These are phyloP conservation scores for Fusarium brachygibbosum DNA, from an alignment of 2,329 filamentous ascomycete genomes.

Conservation along the genomic window DNA sequence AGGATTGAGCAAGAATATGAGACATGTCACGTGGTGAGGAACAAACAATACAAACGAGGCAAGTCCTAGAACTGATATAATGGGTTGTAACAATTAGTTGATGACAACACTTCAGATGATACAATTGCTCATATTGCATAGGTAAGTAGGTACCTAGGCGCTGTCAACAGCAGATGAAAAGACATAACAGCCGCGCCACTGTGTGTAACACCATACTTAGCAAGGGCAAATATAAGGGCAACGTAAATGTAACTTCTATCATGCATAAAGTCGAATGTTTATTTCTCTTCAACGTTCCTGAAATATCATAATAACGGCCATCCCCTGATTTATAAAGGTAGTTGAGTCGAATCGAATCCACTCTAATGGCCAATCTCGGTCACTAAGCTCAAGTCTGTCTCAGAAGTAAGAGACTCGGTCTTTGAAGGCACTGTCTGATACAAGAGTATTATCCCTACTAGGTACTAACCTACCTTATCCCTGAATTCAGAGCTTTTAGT, in stretches of 20 bases:
- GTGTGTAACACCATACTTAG: background rate
- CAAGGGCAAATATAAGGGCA: background rate
- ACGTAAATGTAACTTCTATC: background rate
- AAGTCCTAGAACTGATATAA: background rate
- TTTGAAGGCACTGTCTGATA: too few relatives aligned
- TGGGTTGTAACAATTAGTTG: background rate
- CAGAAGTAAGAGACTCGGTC: background rate
- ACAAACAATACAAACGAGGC: background rate
- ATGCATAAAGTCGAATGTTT: background rate
- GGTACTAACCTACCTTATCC: background rate
- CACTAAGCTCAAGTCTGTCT: background rate
- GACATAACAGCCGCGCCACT: background rate
- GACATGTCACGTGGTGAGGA: background rate
- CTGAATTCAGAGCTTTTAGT: background rate
- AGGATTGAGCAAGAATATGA: background rate
- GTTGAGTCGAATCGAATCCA: background rate
- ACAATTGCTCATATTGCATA: background rate
- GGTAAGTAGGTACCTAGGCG: background rate
- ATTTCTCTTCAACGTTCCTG: background rate
- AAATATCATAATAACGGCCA: background rate
- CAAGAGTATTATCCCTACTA: background rate
- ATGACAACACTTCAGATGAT: background rate
- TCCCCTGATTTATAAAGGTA: background rate
- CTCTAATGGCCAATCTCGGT: background rate
- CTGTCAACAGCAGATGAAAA: background rate